Evolutionary conservation across 306 rosid genomes (phyloP).

Genomic region (Phaseolus lunatus): DNA sequence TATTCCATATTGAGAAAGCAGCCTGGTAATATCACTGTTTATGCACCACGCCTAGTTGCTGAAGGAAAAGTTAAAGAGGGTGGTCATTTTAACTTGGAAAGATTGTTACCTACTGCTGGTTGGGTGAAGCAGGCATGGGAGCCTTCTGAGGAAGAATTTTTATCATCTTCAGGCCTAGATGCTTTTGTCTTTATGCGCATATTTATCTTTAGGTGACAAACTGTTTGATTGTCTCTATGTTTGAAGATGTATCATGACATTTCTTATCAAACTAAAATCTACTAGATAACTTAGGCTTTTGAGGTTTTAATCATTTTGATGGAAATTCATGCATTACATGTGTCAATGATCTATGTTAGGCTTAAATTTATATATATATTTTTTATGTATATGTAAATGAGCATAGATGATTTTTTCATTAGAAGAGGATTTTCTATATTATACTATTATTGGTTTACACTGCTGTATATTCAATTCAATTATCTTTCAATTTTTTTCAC

Average conservation of each 20-base stretch:
- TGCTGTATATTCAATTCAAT: background rate
- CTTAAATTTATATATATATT: background rate
- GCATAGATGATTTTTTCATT: background rate
- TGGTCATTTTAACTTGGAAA: conserved; percentile 67
- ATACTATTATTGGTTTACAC: background rate
- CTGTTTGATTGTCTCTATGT: conserved; percentile 15
- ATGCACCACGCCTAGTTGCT: conserved; percentile 69
- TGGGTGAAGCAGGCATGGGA: conserved; percentile 87
- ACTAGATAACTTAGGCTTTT: conserved; percentile 5
- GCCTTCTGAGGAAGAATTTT: conserved; percentile 70
- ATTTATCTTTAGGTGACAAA: conserved; percentile 70
- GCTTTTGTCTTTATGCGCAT: conserved; percentile 83
- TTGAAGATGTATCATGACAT: conserved; percentile 34
- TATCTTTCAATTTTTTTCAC: conserved; percentile 17
- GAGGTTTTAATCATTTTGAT: conserved; percentile 22
- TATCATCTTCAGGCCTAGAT: conserved; percentile 69
- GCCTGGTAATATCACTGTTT: conserved; percentile 67
- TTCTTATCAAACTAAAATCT: conserved; percentile 1
- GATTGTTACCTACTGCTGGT: conserved; percentile 73
- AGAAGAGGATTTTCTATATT: background rate
- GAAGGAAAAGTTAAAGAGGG: conserved; percentile 51
- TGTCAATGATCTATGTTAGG: conserved; percentile 2
- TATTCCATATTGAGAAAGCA: conserved; percentile 82
- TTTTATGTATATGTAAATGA: background rate
- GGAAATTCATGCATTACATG: conserved; percentile 6